Percentiles rank a stretch among this genome's conserved stretches.
Conservation (phyloP, 179 eudicot genomes). For the Silene coronaria region DNA sequence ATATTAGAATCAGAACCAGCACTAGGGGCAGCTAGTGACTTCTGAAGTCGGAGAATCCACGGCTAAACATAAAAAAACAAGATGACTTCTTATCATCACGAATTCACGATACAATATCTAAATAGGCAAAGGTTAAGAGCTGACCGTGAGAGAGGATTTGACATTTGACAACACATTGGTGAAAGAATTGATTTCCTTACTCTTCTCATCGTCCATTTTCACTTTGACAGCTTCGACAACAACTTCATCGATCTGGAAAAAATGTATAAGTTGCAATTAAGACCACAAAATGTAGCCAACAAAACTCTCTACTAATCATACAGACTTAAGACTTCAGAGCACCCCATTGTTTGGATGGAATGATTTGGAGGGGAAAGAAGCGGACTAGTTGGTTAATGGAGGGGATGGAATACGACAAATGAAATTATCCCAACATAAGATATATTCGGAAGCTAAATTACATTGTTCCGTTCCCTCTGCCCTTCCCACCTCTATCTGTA, state of each 20-base stretch:
- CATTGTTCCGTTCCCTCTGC: too few species aligned
- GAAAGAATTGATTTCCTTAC: constrained; percentile 58
- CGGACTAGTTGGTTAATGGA: too few species aligned
- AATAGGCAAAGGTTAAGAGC: constrained; percentile 6
- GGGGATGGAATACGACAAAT: too few species aligned
- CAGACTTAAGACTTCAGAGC: not conserved
- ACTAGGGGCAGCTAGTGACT: constrained; percentile 34
- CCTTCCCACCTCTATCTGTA: too few species aligned
- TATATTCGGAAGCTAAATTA: too few species aligned
- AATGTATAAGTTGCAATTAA: not conserved
- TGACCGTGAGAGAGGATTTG: constrained; percentile 59
- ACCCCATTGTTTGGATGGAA: too few species aligned
- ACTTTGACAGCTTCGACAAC: constrained; percentile 61
- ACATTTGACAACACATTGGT: constrained; percentile 47
- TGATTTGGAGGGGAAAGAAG: not conserved
- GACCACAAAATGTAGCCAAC: not conserved
- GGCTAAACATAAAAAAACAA: constrained; percentile 48
- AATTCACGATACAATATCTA: not conserved
- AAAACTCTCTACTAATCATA: not conserved
- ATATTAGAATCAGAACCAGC: constrained; percentile 35
- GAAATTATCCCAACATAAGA: too few species aligned
- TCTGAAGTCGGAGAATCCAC: constrained; percentile 63
- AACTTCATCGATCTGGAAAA: constrained; percentile 76
- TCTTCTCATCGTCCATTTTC: constrained; percentile 32
- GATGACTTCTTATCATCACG: not conserved